Evolutionary conservation across 208 protist genomes (phyloP).

Genomic region (Phytomonas sp.): DNA sequence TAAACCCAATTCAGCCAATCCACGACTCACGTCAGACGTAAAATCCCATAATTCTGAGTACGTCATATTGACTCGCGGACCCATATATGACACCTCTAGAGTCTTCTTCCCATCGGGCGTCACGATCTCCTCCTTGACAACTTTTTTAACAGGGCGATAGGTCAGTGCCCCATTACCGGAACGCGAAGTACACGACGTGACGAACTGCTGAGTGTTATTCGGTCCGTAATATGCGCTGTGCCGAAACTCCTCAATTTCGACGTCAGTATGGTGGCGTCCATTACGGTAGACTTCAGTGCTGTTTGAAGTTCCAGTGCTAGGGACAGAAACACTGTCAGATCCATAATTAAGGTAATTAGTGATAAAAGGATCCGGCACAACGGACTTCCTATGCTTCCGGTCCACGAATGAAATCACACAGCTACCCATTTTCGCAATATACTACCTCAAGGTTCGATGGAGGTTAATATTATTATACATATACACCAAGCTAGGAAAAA

Average conservation of each 20-base stretch:
- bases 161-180: conserved; percentile 16
- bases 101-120: conserved; percentile 12
- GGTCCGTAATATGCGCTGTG: conserved; percentile 17
- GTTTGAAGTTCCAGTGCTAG: conserved; percentile 32
- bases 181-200: conserved; percentile 17
- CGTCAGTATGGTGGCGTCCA: conserved; percentile 18
- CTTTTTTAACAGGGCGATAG: conserved; percentile 29
- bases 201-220: conserved; percentile 23
- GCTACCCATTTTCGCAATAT: conserved; percentile 26
- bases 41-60: conserved; percentile 29
- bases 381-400: conserved; percentile 16
- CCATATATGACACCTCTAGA: conserved; percentile 45
- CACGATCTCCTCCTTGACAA: conserved; percentile 16
- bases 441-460: too few relatives aligned
- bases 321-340: conserved; percentile 19
- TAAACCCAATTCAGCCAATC: conserved; percentile 42
- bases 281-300: conserved; percentile 43
- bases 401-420: conserved; percentile 39
- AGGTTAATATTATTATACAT: too few relatives aligned
- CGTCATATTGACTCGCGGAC: conserved; percentile 18
- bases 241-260: conserved; percentile 16
- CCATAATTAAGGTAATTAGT: conserved; percentile 23
- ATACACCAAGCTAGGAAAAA: background rate
- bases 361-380: conserved; percentile 16
- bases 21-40: conserved; percentile 37